Evolutionary conservation across 768 basidiomycete species (phyloP).

Genomic region (Dioszegia hungarica): DNA sequence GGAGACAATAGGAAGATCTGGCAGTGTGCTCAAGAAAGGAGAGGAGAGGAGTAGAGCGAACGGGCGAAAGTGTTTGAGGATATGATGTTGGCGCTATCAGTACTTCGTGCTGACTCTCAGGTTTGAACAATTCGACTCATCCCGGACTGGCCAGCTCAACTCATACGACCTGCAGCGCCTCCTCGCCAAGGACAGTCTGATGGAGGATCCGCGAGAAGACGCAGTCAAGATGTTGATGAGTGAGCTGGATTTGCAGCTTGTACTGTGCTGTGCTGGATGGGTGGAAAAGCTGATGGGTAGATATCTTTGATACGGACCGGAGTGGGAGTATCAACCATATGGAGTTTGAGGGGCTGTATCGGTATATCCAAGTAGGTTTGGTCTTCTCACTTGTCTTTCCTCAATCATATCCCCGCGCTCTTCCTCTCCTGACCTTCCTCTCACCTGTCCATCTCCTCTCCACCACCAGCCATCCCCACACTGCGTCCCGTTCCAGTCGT

Average conservation of each 20-base stretch:
- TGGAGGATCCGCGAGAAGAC: conserved; percentile 47
- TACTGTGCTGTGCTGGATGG: neutral
- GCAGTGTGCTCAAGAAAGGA: no score
- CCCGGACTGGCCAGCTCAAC: conserved; percentile 39
- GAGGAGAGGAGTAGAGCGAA: no score
- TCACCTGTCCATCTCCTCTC: neutral
- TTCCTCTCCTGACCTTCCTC: neutral
- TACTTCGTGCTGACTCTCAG: conserved; percentile 23
- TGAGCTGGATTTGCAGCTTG: conserved; percentile 15
- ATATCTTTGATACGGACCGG: conserved; percentile 48
- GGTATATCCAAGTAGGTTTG: conserved; percentile 45
- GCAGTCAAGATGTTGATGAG: conserved; percentile 47
- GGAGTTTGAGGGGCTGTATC: conserved; percentile 48
- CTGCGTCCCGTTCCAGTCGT: neutral
- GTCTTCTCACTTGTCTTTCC: neutral
- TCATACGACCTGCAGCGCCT: conserved; percentile 43
- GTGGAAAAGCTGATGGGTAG: no score
- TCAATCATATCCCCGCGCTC: no score
- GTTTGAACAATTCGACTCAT: conserved; percentile 43
- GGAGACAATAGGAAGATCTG: no score
- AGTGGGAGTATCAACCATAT: conserved; percentile 46
- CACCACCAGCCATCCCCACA: neutral
- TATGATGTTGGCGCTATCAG: no score
- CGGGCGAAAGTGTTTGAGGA: no score
- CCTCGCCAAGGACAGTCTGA: conserved; percentile 43